Evolutionary conservation across 2,329 filamentous ascomycete genomes (phyloP), one percentile per base, ranked within the genome.

Genomic region (Fusarium protoensiforme): DNA sequence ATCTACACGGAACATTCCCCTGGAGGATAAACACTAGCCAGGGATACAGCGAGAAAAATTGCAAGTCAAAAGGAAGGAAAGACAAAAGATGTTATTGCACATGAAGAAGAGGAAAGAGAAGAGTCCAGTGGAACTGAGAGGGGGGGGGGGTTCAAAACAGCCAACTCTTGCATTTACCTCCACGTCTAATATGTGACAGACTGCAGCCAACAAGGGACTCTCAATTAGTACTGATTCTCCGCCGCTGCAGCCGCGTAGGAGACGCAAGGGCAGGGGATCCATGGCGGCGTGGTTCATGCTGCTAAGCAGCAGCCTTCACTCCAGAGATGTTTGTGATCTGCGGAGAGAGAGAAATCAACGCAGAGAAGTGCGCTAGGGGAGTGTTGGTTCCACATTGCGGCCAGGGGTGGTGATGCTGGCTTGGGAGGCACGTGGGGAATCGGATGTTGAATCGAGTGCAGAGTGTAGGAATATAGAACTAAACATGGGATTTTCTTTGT

Each of bases 1-100:
- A 71, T 73, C 66, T 48, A 48, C 64, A 62, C 22, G 43, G 29
- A 33, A 11, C 27, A 65, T 20, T 56, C 31, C 24, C 14, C 20
- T 20, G 11, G 18, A 24, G 53, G 11, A 3, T 1, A 10, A 56
- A 11, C 53, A 56, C 53, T 36, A 36, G 10, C 20, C 33, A 56
- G 53, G 48, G 31, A 56, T 56, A 36, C 53, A 33, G 53, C 9
- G 11, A 56, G 31, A 22, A 56, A 48, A 57, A 39, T 29, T 16
- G n/a, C 54, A 57, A 57, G 54, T 57, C 48, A 53, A 33, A 53
- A 53, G 48, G 48, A 53, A 53, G n/a, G 18, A 53, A 29, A 53
- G 18, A 33, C 48, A 53, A 27, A 31, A 53, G 27, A 53, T 53
- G 9, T 33, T 53, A 33, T 53, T 53, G 27, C 27, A 18, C 48